Conservation (phyloP, 2,329 filamentous ascomycete species). For the Fulvia fulva region DNA sequence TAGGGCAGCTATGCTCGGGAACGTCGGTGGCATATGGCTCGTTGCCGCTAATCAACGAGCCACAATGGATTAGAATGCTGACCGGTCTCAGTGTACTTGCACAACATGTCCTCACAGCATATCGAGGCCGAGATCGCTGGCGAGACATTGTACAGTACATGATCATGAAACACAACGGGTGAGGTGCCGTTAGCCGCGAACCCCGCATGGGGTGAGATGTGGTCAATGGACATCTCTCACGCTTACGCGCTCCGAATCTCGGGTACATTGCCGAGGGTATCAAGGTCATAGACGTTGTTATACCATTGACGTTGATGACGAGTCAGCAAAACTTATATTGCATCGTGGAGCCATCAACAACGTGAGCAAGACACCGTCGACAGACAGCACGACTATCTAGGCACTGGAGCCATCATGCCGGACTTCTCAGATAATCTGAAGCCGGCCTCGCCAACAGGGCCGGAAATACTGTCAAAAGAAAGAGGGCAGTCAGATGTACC, state of each 20-base stretch:
- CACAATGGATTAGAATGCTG: neutral
- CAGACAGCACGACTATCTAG: neutral
- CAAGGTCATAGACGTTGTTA: slow-evolving; percentile 2
- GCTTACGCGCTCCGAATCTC: neutral
- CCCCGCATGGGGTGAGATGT: slow-evolving; percentile 2
- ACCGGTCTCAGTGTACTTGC: neutral
- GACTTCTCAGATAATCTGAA: slow-evolving; percentile 50
- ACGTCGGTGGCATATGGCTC: slow-evolving; percentile 12
- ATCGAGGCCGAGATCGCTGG: neutral
- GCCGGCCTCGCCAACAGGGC: slow-evolving; percentile 44
- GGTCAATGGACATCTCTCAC: neutral
- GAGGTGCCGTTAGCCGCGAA: neutral
- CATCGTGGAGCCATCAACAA: neutral
- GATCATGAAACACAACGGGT: neutral
- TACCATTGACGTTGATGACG: neutral
- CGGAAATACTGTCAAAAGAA: slow-evolving; percentile 45
- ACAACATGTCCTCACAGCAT: neutral
- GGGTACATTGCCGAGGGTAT: slow-evolving; percentile 10
- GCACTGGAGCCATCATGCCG: slow-evolving; percentile 34
- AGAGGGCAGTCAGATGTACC: slow-evolving; percentile 43
- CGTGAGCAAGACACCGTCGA: no score
- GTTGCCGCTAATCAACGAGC: neutral
- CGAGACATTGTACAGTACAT: neutral
- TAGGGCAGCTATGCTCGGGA: slow-evolving; percentile 16
- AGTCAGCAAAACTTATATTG: neutral